Evolutionary conservation across 768 basidiomycete species (phyloP).

Genomic region (Scleroderma bovista): DNA sequence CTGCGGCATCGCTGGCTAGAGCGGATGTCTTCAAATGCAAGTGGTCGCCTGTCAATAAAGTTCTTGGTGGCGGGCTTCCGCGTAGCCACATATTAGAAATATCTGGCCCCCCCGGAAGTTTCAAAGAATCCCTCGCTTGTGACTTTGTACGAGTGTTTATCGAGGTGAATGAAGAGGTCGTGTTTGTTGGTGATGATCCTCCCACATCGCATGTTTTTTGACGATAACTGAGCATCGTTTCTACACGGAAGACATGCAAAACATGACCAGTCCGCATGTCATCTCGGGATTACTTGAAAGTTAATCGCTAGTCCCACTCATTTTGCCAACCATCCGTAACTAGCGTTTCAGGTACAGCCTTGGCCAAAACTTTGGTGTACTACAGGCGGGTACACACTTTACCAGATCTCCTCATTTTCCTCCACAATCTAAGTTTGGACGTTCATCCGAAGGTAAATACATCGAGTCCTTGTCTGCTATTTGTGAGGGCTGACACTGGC

Average conservation of each 20-base stretch:
- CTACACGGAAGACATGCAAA: slow-evolving; percentile 40
- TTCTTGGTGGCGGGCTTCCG: slow-evolving; percentile 60
- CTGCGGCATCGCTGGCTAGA: slow-evolving; percentile 43
- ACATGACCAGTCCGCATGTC: slow-evolving; percentile 36
- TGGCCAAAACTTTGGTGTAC: slow-evolving; percentile 22
- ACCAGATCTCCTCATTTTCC: slow-evolving; percentile 52
- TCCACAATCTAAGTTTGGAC: slow-evolving; percentile 47
- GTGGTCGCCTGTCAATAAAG: slow-evolving; percentile 47
- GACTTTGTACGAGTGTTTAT: slow-evolving; percentile 46
- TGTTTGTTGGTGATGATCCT: slow-evolving; percentile 52
- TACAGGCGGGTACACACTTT: slow-evolving; percentile 37
- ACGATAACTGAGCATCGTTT: slow-evolving; percentile 5
- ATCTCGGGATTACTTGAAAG: slow-evolving; percentile 27
- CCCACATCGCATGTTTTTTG: background rate
- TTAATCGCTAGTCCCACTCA: slow-evolving; percentile 13
- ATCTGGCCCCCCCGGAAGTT: slow-evolving; percentile 70
- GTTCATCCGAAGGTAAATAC: slow-evolving; percentile 44
- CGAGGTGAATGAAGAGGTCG: slow-evolving; percentile 42
- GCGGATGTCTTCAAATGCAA: slow-evolving; percentile 13
- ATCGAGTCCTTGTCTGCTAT: slow-evolving; percentile 5
- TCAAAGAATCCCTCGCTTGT: slow-evolving; percentile 52
- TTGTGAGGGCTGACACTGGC: slow-evolving; percentile 7
- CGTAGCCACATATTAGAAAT: slow-evolving; percentile 64
- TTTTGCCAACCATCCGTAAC: slow-evolving; percentile 2
- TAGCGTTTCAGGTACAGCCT: slow-evolving; percentile 38